phyloP scores from a whole-genome alignment of 2,329 filamentous ascomycete genomes.

The Hysterium pulicare region DNA sequence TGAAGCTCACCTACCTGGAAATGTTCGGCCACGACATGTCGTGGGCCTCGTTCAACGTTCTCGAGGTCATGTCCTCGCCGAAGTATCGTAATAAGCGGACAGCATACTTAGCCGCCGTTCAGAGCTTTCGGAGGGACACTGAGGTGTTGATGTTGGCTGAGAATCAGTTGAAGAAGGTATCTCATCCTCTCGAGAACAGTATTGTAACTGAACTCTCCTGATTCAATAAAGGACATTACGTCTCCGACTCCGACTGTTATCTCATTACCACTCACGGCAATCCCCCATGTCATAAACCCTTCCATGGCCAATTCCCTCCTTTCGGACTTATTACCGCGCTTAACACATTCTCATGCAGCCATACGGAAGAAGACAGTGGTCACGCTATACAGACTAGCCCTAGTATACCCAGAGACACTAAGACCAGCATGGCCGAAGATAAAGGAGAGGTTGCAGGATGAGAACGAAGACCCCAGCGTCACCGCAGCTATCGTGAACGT shows the following conservation, averaged over 20 bases:
- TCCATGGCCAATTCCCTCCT: slow-evolving; percentile 88
- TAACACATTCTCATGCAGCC: slow-evolving; percentile 79
- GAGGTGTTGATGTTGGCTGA: slow-evolving; percentile 97
- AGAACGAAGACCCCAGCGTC: slow-evolving; percentile 84
- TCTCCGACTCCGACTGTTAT: slow-evolving; percentile 72
- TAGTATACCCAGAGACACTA: slow-evolving; percentile 95
- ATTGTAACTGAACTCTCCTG: background rate
- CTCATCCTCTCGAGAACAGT: background rate
- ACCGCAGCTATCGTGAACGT: slow-evolving; percentile 97
- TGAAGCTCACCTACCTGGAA: slow-evolving; percentile 96
- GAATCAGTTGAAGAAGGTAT: slow-evolving; percentile 89
- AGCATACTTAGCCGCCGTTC: slow-evolving; percentile 89
- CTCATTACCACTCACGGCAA: slow-evolving; percentile 77
- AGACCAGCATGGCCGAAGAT: slow-evolving; percentile 95
- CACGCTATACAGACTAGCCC: slow-evolving; percentile 84
- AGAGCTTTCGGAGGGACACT: slow-evolving; percentile 92
- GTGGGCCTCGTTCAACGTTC: slow-evolving; percentile 96
- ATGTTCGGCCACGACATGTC: slow-evolving; percentile 99
- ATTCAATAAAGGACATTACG: slow-evolving; percentile 66
- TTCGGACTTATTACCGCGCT: slow-evolving; percentile 77
- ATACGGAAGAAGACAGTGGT: slow-evolving; percentile 96
- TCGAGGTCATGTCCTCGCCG: slow-evolving; percentile 96
- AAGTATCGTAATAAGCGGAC: slow-evolving; percentile 96
- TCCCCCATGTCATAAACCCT: slow-evolving; percentile 93
- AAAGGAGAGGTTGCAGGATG: slow-evolving; percentile 88